A percentile compares a stretch with the other conserved stretches of the same genome.
Conservation (phyloP, 768 basidiomycete species). For the Calocybe cyanea region DNA sequence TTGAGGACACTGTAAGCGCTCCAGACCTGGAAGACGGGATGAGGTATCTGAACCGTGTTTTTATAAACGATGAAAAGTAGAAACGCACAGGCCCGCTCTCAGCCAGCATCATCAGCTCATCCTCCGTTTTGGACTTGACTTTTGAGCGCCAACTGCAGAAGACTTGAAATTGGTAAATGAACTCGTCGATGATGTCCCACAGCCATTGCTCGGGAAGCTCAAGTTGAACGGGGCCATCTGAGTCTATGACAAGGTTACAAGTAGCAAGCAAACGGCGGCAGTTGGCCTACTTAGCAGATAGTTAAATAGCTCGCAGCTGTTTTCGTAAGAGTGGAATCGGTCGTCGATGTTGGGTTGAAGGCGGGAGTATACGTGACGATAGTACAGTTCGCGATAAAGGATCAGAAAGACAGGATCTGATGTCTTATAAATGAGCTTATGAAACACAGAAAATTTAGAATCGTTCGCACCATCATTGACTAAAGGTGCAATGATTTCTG, state of each 20-base stretch:
- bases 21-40: slow-evolving; percentile 63
- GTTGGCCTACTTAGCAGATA: slow-evolving; percentile 79
- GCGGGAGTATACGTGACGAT: slow-evolving; percentile 93
- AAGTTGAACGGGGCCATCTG: slow-evolving; percentile 89
- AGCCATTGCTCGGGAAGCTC: slow-evolving; percentile 97
- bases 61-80: neutral
- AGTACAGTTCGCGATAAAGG: slow-evolving; percentile 94
- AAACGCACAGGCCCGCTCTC: slow-evolving; percentile 62
- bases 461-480: slow-evolving; percentile 77
- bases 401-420: slow-evolving; percentile 93
- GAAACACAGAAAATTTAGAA: neutral
- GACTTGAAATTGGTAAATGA: slow-evolving; percentile 97
- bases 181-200: slow-evolving; percentile 97
- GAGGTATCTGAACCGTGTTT: neutral
- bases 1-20: slow-evolving; percentile 97
- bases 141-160: slow-evolving; percentile 92
- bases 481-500: slow-evolving; percentile 90
- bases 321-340: slow-evolving; percentile 96
- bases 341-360: slow-evolving; percentile 95
- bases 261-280: neutral
- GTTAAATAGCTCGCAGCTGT: slow-evolving; percentile 98
- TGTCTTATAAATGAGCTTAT: neutral
- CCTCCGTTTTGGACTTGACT: slow-evolving; percentile 80
- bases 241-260: slow-evolving; percentile 48
- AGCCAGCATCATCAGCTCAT: slow-evolving; percentile 79